phyloP scores from a whole-genome alignment of 768 basidiomycete species.

The Leccinellum luteum region DNA sequence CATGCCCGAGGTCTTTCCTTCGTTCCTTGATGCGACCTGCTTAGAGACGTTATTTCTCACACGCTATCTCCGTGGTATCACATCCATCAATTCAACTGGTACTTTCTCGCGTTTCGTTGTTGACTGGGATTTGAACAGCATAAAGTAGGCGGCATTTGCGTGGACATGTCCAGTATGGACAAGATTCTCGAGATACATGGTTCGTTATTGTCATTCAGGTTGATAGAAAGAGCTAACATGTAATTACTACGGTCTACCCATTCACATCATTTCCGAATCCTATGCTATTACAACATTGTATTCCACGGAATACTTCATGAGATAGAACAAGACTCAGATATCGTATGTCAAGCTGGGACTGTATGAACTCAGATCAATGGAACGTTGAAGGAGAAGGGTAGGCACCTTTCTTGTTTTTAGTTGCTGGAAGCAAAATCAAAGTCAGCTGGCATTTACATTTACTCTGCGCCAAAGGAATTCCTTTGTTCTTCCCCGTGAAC shows the following conservation, averaged over 20 bases:
- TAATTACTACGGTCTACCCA: background rate
- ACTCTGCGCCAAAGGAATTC: slow-evolving; percentile 46
- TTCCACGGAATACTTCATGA: background rate
- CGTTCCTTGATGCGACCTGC: background rate
- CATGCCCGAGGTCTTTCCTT: background rate
- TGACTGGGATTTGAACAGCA: slow-evolving; percentile 14
- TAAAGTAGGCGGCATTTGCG: slow-evolving; percentile 62
- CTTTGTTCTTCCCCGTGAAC: slow-evolving; percentile 78
- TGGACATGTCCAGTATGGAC: slow-evolving; percentile 80
- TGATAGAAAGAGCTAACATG: background rate
- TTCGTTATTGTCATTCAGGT: slow-evolving; percentile 25
- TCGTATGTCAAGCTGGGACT: slow-evolving; percentile 71
- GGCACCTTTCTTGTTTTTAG: background rate
- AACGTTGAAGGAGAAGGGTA: slow-evolving; percentile 57
- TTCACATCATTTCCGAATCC: background rate
- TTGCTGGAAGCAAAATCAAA: background rate
- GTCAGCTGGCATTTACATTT: background rate
- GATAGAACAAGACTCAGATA: slow-evolving; percentile 64
- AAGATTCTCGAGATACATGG: slow-evolving; percentile 73
- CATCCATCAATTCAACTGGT: background rate
- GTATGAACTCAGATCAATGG: slow-evolving; percentile 73
- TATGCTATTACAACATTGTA: too few relatives aligned
- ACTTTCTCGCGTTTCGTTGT: background rate
- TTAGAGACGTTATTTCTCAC: background rate
- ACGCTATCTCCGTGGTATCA: background rate